phyloP scores from a whole-genome alignment of 345 rosid genomes.

The Euclidium syriacum region DNA sequence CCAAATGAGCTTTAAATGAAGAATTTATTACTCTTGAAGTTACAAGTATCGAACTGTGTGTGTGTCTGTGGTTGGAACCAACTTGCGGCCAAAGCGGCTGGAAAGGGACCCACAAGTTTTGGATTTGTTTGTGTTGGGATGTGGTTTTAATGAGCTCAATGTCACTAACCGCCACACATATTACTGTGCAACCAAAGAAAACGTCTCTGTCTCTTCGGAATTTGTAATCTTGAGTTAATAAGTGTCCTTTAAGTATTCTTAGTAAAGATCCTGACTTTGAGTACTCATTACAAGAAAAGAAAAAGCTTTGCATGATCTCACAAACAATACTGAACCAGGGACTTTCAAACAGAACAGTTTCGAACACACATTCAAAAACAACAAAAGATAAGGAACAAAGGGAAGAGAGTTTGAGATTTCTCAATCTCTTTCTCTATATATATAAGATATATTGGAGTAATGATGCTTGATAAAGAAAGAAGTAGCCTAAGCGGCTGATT shows the following conservation, averaged over 20 bases:
- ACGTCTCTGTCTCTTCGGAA: constrained; percentile 13
- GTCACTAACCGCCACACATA: constrained; percentile 24
- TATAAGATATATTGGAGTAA: not conserved
- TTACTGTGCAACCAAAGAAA: constrained; percentile 17
- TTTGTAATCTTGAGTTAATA: not conserved
- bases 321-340: not conserved
- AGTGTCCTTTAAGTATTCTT: not conserved
- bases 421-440: not conserved
- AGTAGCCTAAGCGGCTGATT: constrained; percentile 39
- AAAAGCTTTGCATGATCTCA: not conserved
- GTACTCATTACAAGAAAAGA: not conserved
- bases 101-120: constrained; percentile 15
- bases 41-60: constrained; percentile 16
- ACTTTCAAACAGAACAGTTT: not conserved
- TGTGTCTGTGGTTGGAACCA: constrained; percentile 14
- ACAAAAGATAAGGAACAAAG: constrained; percentile 9
- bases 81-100: constrained; percentile 27
- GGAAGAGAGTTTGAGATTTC: constrained; percentile 19
- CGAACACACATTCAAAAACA: not conserved
- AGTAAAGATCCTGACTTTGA: not conserved
- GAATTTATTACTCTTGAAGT: constrained; percentile 1
- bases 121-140: constrained; percentile 19
- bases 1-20: not conserved
- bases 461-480: constrained; percentile 3
- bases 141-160: constrained; percentile 18